Evolutionary conservation across 2,329 filamentous ascomycete species (phyloP), one percentile per base, ranked within the genome.

Genomic region (Colletotrichum tofieldiae): DNA sequence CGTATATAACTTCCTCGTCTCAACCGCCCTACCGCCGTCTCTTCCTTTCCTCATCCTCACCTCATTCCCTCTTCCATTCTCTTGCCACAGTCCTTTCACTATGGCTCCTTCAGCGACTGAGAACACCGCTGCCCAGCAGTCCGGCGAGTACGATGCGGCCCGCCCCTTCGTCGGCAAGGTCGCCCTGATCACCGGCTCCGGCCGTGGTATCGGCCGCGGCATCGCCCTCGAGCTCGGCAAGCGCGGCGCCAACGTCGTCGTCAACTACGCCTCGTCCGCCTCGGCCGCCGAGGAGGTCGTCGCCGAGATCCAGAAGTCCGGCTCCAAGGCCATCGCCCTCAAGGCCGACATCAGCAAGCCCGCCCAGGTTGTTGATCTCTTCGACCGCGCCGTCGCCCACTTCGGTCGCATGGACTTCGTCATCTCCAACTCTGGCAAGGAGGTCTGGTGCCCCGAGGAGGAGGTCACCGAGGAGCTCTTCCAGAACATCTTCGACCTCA

Each of bases 381-480:
- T 94, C 84, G 87, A 90, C 74, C 83, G 89, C 78, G 91, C 91
- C 71, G 84, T 92, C 74, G 84, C 84, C 72, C 88, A 91, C 82
- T 94, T 92, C 77, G 92, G 92, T 79, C 87, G 89, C 81, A 83
- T 94, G 78, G 91, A 94, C 84, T 92, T 93, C 78, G 91, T 92
- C 82, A 88, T 92, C 82, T 93, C 90, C 79, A 93, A 93, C 87
- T 89, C 90, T 12, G 92, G 92, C 75, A 92, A 91, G 78, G 92
- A 93, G 84, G 88, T 87, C 68, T 93, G 91, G 90, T 91, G 91
- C 79, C 88, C 91, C 81, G 91, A 92, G 76, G 89, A 91, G 78
- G 90, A 93, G 75, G 90, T 93, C 45, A 89, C 89, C 5, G 89
- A 91, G 79, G 91, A 92, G 83, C 91, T 93, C 76, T 93, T 90